A percentile compares a stretch with the other conserved stretches of the same genome.
These are phyloP conservation scores for Lumnitzera racemosa DNA, from an alignment of 345 rosid genomes.

Conservation along the genomic window DNA sequence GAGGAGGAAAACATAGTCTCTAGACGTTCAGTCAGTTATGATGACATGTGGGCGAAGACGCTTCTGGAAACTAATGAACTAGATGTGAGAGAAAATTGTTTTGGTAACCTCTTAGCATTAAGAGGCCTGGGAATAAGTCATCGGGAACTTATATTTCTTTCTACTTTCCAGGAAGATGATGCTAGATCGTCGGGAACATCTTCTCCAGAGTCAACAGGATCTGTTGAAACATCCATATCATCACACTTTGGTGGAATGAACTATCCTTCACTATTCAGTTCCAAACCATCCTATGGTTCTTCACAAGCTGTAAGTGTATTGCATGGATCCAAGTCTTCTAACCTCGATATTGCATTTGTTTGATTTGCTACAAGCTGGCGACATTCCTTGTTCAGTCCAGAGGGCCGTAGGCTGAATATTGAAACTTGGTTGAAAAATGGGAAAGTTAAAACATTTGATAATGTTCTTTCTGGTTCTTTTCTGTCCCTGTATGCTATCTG, in stretches of 20 bases:
- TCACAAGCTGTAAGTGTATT: slow-evolving; percentile 48
- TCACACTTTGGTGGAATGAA: slow-evolving; percentile 99
- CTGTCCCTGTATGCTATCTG: too few species aligned
- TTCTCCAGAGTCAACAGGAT: slow-evolving; percentile 91
- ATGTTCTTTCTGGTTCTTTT: too few species aligned
- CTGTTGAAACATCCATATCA: slow-evolving; percentile 93
- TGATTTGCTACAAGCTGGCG: slow-evolving; percentile 1
- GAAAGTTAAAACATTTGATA: too few species aligned
- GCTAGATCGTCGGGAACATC: slow-evolving; percentile 92
- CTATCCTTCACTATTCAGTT: slow-evolving; percentile 93
- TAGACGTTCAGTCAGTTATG: slow-evolving; percentile 90
- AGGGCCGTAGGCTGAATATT: too few species aligned
- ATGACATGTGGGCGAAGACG: slow-evolving; percentile 99
- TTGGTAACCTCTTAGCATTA: neutral
- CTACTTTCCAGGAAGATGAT: slow-evolving; percentile 71
- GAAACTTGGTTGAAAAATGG: too few species aligned
- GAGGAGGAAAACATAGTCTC: slow-evolving; percentile 85
- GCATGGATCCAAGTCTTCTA: too few species aligned
- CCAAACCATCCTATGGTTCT: slow-evolving; percentile 53
- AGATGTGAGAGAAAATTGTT: slow-evolving; percentile 37
- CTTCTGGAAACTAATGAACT: slow-evolving; percentile 78
- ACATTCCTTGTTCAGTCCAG: neutral
- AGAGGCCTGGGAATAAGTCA: neutral
- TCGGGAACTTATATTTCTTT: neutral
- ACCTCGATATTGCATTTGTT: neutral